Percentiles rank a stretch among this genome's conserved stretches.
These are phyloP conservation scores for Suillus sp. DNA, from an alignment of 768 basidiomycete species.

Conservation along the genomic window DNA sequence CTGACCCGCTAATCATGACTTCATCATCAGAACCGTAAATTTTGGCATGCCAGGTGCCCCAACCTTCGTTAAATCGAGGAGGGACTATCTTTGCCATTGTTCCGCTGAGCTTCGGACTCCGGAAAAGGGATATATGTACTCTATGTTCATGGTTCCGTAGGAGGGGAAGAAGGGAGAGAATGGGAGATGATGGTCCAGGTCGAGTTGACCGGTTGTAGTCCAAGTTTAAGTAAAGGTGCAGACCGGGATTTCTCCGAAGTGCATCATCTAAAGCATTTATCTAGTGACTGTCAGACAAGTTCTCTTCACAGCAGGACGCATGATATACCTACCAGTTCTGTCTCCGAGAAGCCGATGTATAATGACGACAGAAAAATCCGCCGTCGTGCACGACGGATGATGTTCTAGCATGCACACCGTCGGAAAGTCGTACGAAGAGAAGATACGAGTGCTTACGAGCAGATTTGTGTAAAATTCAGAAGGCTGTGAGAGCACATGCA, in stretches of 20 bases:
- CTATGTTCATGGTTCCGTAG: conserved; percentile 69
- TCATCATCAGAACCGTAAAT: conserved; percentile 93
- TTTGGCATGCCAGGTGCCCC: conserved; percentile 99
- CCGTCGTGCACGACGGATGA: conserved; percentile 73
- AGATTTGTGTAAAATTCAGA: conserved; percentile 56
- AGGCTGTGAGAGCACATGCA: conserved; percentile 60
- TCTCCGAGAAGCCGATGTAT: conserved; percentile 82
- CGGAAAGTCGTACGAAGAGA: not conserved
- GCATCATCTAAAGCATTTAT: conserved; percentile 64
- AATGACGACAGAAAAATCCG: conserved; percentile 90
- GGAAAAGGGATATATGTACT: conserved; percentile 79
- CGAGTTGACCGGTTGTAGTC: conserved; percentile 83
- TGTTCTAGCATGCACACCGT: conserved; percentile 48
- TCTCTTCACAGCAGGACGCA: not conserved
- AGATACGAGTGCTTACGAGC: conserved; percentile 45
- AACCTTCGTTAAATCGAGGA: conserved; percentile 94
- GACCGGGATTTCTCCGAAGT: conserved; percentile 55
- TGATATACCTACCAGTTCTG: conserved; percentile 64
- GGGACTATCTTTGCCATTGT: conserved; percentile 78
- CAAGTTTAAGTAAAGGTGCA: conserved; percentile 72
- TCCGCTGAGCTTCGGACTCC: conserved; percentile 83
- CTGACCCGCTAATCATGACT: conserved; percentile 90
- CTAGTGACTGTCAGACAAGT: conserved; percentile 43
- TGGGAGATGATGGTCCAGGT: conserved; percentile 69
- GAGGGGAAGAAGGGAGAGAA: conserved; percentile 70